Evolutionary conservation across 148 eudicot species (phyloP), one percentile per base, ranked within the genome.

Genomic region (Vaccinium vitisidaea): DNA sequence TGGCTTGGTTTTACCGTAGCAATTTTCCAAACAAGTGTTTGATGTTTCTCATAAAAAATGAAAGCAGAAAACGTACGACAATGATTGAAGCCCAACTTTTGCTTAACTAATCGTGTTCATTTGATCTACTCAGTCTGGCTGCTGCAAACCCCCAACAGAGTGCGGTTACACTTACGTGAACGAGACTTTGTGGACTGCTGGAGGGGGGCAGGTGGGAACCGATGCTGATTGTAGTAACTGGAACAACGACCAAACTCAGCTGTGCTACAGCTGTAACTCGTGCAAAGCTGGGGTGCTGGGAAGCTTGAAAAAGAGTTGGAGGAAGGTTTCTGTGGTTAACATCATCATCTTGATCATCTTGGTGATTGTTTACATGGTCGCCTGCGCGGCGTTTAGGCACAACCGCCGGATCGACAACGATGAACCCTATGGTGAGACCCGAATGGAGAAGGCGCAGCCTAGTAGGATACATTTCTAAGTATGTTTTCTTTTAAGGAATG

Each of bases 101-200:
- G 32, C 14, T 32, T 27, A 6, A 32, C 75, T 71, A 4, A 27
- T 71, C 9, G 5, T 25, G 18, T 6, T 71, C 43, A 39, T 39
- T 36, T 36, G 19, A 16, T 73, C 77, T 73, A 15, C n/a, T 32
- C 18, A 97, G 99, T 97, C 99, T 3, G 99, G 99, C 53, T 97
- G 99, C 65, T 97, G 99, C 94, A 97, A 97, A 88, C 99, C 99
- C 2, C 99, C 98, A 2, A 92, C 99, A 59, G 95, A 93, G 16
- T 97, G 99, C 61, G 98, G 98, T 2, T 95, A 63, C 65, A 48
- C 50, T 8, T 97, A 97, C 10, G 84, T 80, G 52, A 97, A 97
- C 65, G 99, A 97, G 90, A 95, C 98, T 0, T 14, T 81, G 1
- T 97, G 99, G 99, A 86, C 4, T 30, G 63, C 89, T 2, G 97